Base-by-base conservation (phyloP, 2,329 filamentous ascomycete genomes). In the Xylaria sp. region DNA sequence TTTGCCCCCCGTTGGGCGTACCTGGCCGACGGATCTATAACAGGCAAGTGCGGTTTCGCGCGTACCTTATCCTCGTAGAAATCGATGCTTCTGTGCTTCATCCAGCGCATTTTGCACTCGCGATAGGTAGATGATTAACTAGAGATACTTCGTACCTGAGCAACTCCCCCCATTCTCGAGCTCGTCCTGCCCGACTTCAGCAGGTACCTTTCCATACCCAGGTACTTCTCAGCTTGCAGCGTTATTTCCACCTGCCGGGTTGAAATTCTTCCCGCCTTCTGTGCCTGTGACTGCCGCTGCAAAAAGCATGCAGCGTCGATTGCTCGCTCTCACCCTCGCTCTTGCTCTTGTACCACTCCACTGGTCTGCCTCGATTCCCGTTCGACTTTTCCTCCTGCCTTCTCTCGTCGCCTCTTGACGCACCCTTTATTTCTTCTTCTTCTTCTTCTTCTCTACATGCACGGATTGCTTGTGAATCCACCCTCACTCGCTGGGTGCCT, bases 361-460 rank as follows among this genome's bases (percentile, higher is more conserved):
- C 34, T 16, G 23, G 5, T 23, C 60, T 53, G 51, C 56, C 44
- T 39, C 49, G 50, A 30, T 58, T 52, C 50, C 42, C 34, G 34
- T 55, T 53, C 53, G 19, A 37, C 55, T 51, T 11, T 52, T 52
- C 37, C 44, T 48, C 58, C 55, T 55, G 48, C 53, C 51, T 49
- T 54, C 50, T 35, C 53, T 30, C 23, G 42, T 56, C 48, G 47
- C 59, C 51, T 60, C 52, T 53, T 52, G 34, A 10, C 18, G 6
- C 49, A 34, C 50, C 54, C 56, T n/a, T 53, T 35, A 50, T 18
- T 53, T 56, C 55, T 60, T 58, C 16, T 59, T 57, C 5, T 30
- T 30, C 23, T 30, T 30, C 23, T 30, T 30, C 23, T 30, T 30
- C 23, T 30, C 16, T 30, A 30, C 23, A 30, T 4, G 23, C 23